phyloP scores from a whole-genome alignment of 2,329 filamentous ascomycete species.

The Thyridium curvatum region DNA sequence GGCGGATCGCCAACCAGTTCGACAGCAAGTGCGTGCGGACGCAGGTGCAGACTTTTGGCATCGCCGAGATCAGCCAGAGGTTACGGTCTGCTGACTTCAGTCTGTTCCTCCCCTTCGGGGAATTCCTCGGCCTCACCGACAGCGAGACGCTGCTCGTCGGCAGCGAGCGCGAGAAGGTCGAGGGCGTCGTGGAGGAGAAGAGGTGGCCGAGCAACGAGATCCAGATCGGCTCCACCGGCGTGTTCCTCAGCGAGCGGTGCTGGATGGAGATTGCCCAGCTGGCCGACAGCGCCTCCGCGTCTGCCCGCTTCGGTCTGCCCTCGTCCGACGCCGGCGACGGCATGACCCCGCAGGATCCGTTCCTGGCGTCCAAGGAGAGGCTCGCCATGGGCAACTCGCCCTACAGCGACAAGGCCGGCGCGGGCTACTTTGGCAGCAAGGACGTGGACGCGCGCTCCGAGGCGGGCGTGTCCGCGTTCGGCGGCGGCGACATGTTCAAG shows the following conservation, averaged over 20 bases:
- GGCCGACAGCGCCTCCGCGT: conserved; percentile 52
- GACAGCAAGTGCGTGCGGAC: conserved; percentile 97
- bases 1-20: conserved; percentile 95
- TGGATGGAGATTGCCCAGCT: conserved; percentile 87
- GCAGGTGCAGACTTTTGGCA: conserved; percentile 91
- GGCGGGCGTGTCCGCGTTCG: conserved; percentile 83
- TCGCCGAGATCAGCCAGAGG: conserved; percentile 93
- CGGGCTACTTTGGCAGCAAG: conserved; percentile 72
- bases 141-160: conserved; percentile 81
- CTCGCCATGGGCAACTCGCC: conserved; percentile 34
- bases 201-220: conserved; percentile 92
- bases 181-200: conserved; percentile 86
- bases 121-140: conserved; percentile 87
- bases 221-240: conserved; percentile 80
- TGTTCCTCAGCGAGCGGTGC: conserved; percentile 92
- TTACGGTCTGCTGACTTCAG: conserved; percentile 92
- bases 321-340: conserved; percentile 57
- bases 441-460: conserved; percentile 85
- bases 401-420: conserved; percentile 68
- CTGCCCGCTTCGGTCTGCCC: conserved; percentile 43
- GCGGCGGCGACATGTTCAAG: conserved; percentile 95
- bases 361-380: conserved; percentile 57
- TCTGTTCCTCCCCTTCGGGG: conserved; percentile 89
- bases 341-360: conserved; percentile 52
- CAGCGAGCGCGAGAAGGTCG: conserved; percentile 85